Percentiles rank a stretch among this genome's conserved stretches.
These are phyloP conservation scores for Trametes sp. DNA, from an alignment of 1,284 basidiomycete species.

Conservation along the genomic window DNA sequence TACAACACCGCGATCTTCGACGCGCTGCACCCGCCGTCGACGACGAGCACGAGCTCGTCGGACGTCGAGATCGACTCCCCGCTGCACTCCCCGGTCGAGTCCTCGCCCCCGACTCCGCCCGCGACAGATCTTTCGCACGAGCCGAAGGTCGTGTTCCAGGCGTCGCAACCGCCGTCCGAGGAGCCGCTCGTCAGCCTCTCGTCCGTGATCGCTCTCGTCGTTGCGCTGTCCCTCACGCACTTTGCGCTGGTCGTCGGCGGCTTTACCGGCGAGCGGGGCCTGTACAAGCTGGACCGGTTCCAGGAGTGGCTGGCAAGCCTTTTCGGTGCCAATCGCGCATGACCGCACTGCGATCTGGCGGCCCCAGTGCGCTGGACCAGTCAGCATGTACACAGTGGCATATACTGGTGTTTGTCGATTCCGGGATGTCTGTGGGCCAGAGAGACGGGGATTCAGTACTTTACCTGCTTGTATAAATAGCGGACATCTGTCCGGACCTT, in stretches of 20 bases:
- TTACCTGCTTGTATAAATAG: constrained; percentile 11
- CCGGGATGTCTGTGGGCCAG: background rate
- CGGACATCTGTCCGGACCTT: background rate
- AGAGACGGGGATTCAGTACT: constrained; percentile 2
- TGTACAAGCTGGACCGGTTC: constrained; percentile 52
- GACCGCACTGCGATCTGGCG: background rate
- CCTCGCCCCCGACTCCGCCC: constrained; percentile 34
- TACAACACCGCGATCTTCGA: constrained; percentile 74
- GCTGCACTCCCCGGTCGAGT: constrained; percentile 25
- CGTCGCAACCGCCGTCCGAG: constrained; percentile 16
- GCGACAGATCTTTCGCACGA: constrained; percentile 25
- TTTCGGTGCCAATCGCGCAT: constrained; percentile 20
- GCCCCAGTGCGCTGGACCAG: background rate
- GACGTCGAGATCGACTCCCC: constrained; percentile 34
- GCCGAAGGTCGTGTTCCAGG: constrained; percentile 32
- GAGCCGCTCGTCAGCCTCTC: constrained; percentile 44
- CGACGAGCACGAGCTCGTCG: constrained; percentile 19
- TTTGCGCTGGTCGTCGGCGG: constrained; percentile 58
- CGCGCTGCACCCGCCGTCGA: constrained; percentile 45
- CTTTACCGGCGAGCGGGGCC: constrained; percentile 56
- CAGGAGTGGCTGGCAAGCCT: constrained; percentile 48
- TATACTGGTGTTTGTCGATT: background rate
- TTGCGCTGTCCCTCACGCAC: constrained; percentile 59
- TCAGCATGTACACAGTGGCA: background rate
- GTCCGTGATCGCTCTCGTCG: constrained; percentile 53